These are phyloP conservation scores for Tuber melanosporum DNA, from an alignment of 495 filamentous ascomycete genomes.

Conservation along the genomic window DNA sequence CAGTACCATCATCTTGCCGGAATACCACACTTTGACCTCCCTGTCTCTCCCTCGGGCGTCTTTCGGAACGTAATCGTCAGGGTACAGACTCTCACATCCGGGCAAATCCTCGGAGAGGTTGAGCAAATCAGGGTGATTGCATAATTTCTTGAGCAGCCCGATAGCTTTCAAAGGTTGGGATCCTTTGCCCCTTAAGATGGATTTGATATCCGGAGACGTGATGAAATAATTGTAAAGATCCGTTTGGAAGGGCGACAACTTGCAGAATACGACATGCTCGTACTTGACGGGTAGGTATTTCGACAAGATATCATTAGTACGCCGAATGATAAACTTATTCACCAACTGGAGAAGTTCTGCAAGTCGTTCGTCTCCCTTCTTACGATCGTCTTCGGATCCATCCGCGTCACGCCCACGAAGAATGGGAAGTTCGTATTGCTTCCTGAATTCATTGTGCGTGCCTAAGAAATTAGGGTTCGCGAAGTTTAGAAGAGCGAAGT, in stretches of 20 bases:
- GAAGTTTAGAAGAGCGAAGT: constrained; percentile 93
- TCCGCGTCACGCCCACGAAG: constrained; percentile 85
- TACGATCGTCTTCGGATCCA: constrained; percentile 72
- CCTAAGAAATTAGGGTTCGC: constrained; percentile 91
- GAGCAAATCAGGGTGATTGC: constrained; percentile 94
- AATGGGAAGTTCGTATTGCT: constrained; percentile 89
- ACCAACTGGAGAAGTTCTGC: constrained; percentile 74
- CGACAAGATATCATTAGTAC: constrained; percentile 95
- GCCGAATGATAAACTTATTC: constrained; percentile 97
- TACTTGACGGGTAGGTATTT: constrained; percentile 99
- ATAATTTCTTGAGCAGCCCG: constrained; percentile 92
- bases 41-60: constrained; percentile 73
- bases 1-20: constrained; percentile 96
- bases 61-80: constrained; percentile 81
- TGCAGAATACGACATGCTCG: constrained; percentile 99
- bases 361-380: constrained; percentile 78
- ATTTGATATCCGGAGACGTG: constrained; percentile 88
- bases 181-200: constrained; percentile 84
- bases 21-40: constrained; percentile 93
- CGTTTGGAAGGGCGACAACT: constrained; percentile 83
- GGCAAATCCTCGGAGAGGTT: constrained; percentile 77
- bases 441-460: constrained; percentile 84
- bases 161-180: constrained; percentile 96
- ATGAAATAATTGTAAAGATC: constrained; percentile 96
- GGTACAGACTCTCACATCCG: constrained; percentile 74